Base-by-base conservation (phyloP, 2,329 filamentous ascomycete genomes). In the Aspergillus piperis region DNA sequence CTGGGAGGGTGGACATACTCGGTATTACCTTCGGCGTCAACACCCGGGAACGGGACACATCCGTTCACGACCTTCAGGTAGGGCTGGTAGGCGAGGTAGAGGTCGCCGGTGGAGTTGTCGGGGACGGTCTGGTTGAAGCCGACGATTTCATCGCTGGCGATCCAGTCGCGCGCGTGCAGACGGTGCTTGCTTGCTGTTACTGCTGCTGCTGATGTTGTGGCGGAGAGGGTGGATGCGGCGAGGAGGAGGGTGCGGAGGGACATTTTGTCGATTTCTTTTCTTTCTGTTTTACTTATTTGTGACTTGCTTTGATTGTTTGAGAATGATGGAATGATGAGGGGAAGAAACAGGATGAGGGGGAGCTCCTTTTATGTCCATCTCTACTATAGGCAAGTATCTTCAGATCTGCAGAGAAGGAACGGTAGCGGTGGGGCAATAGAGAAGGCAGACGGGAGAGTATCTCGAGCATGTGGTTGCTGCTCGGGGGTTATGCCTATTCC, bases 11-110 rank as follows among this genome's bases (percentile, higher is more conserved):
- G 30, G 23, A 38, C 19, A 36, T 61, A 87, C 85, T 80, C 78
- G 15, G 83, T 87, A 65, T 88, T 79, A 2, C 86, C 86, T 0
- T 75, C 71, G 0, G 79, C 78, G 62, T 88, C 83, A 1, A 88
- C 86, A 1, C 82, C 86, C 0, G 86, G 85, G 68, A 86, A 88
- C 0, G 86, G 84, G 8, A 88, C 85, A 62, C 86, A 88, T 49
- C 86, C 86, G 65, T 84, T 83, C 17, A 80, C 78, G 5, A 87
- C 81, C 10, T 84, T 66, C 5, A 87, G 77, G 56, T 77, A 79
- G 0, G 84, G 85, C 72, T 87, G 81, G 72, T 85, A 87, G 56
- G 82, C 81, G 44, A 83, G 69, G 64, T 84, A 84, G 23, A 85
- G 69, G 2, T 75, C 69, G 13, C 85, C 85, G 0, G 73, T 69